phyloP scores from a whole-genome alignment of 192 early-diverging fungal genomes.

The Gryganskiella cystojenkinii region DNA sequence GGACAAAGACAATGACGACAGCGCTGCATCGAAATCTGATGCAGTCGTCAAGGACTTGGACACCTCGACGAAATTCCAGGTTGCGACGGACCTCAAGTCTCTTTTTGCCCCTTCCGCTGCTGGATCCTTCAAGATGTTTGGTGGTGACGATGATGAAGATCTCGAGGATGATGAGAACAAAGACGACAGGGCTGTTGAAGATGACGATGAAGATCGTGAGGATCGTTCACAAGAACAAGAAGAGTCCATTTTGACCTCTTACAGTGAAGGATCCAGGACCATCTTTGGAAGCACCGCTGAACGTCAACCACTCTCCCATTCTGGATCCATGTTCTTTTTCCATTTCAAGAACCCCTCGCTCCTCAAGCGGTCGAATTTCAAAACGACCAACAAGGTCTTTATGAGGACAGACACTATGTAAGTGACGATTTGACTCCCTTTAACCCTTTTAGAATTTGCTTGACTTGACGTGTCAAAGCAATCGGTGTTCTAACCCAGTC shows the following conservation, averaged over 20 bases:
- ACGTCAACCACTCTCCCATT: conserved; percentile 29
- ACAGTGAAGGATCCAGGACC: conserved; percentile 22
- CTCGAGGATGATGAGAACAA: conserved; percentile 28
- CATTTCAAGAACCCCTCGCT: conserved; percentile 53
- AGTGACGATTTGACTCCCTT: too few species aligned
- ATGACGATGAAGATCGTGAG: conserved; percentile 10
- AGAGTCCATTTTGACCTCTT: conserved; percentile 14
- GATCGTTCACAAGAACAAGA: conserved; percentile 12
- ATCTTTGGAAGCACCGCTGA: conserved; percentile 29
- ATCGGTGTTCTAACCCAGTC: too few species aligned
- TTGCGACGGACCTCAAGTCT: conserved; percentile 39
- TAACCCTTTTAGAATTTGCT: too few species aligned
- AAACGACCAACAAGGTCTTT: conserved; percentile 54
- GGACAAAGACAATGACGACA: conserved; percentile 18
- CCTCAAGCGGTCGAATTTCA: conserved; percentile 51
- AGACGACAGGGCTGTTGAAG: conserved; percentile 36
- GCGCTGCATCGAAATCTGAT: not conserved
- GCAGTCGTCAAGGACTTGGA: conserved; percentile 12
- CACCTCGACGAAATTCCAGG: conserved; percentile 26
- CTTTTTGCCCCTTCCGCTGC: conserved; percentile 38
- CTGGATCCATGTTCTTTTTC: conserved; percentile 56
- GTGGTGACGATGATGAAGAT: conserved; percentile 46
- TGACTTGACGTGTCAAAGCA: too few species aligned
- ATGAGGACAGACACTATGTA: conserved; percentile 58
- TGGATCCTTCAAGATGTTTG: conserved; percentile 61